phyloP scores from a whole-genome alignment of 352 stramenopile genomes.

The Pythium volutum region DNA sequence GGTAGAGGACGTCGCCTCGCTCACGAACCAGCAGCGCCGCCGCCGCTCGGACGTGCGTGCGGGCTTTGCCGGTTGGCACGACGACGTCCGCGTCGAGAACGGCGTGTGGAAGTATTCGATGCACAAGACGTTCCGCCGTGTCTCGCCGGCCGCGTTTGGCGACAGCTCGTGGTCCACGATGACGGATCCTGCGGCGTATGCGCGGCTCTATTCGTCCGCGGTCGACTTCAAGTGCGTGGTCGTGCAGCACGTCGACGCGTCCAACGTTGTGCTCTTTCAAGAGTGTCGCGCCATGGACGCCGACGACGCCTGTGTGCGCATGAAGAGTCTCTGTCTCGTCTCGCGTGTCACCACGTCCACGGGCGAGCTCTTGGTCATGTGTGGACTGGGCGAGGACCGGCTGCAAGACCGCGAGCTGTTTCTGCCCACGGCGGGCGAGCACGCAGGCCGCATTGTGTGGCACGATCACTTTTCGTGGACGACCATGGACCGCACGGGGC shows the following conservation, averaged over 20 bases:
- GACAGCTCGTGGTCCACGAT: slow-evolving; percentile 18
- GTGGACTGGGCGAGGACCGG: slow-evolving; percentile 32
- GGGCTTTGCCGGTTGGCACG: slow-evolving; percentile 25
- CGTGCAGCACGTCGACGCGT: slow-evolving; percentile 32
- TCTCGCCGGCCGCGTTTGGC: neutral
- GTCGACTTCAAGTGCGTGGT: slow-evolving; percentile 24
- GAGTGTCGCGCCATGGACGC: slow-evolving; percentile 27
- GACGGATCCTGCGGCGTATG: slow-evolving; percentile 15
- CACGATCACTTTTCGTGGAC: slow-evolving; percentile 30
- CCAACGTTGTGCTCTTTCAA: slow-evolving; percentile 32
- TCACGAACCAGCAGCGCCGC: neutral
- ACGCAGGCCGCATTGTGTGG: slow-evolving; percentile 21
- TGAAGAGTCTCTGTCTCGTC: slow-evolving; percentile 28
- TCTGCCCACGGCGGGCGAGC: slow-evolving; percentile 12
- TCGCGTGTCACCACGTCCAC: slow-evolving; percentile 7
- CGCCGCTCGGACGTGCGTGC: neutral
- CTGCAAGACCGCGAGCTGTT: slow-evolving; percentile 30
- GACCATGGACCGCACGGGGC: slow-evolving; percentile 30
- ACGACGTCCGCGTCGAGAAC: slow-evolving; percentile 22
- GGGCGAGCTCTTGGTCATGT: slow-evolving; percentile 23
- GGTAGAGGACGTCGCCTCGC: slow-evolving; percentile 11
- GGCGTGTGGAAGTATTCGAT: slow-evolving; percentile 24
- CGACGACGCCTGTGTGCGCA: slow-evolving; percentile 21
- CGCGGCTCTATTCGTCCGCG: slow-evolving; percentile 22
- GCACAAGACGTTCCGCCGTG: slow-evolving; percentile 18